Conservation (phyloP, 345 rosid species). For the Rhizophora apiculata region DNA sequence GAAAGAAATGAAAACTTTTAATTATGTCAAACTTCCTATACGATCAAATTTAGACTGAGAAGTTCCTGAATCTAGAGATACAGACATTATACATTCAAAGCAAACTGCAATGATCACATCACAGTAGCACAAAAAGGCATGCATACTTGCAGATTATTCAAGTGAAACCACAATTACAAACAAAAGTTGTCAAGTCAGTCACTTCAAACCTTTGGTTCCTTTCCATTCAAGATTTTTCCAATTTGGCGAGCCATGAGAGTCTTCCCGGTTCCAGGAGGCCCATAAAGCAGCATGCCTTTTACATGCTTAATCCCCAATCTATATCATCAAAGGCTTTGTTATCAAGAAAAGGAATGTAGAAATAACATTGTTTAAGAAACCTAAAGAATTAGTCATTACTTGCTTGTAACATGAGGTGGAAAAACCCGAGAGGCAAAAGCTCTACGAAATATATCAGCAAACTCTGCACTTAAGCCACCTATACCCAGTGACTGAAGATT, state of each 20-base stretch:
- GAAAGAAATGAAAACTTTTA: too few relatives aligned
- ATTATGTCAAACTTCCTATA: background rate
- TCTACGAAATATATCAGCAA: slow-evolving; percentile 97
- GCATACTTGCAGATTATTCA: background rate
- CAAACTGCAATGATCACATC: background rate
- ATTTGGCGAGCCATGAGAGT: slow-evolving; percentile 99
- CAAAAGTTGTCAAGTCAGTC: too few relatives aligned
- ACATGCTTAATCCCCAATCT: slow-evolving; percentile 99
- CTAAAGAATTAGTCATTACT: slow-evolving; percentile 43
- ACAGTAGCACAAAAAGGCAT: background rate
- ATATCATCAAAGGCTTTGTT: slow-evolving; percentile 32
- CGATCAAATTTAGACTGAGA: too few relatives aligned
- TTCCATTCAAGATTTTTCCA: slow-evolving; percentile 98
- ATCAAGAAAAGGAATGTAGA: slow-evolving; percentile 18
- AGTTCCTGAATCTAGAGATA: background rate
- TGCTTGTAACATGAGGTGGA: slow-evolving; percentile 91
- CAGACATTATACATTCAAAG: background rate
- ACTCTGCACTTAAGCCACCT: slow-evolving; percentile 98
- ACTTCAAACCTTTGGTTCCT: slow-evolving; percentile 83
- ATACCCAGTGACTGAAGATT: slow-evolving; percentile 93
- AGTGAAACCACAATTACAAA: background rate
- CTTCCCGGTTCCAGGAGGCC: slow-evolving; percentile 99
- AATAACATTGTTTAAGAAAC: slow-evolving; percentile 10
- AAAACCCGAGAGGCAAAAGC: slow-evolving; percentile 99
- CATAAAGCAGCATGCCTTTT: slow-evolving; percentile 93